Percentiles rank a stretch among this genome's conserved stretches.
These are phyloP conservation scores for Ophiostoma quercus DNA, from an alignment of 2,329 filamentous ascomycete genomes.

Conservation along the genomic window DNA sequence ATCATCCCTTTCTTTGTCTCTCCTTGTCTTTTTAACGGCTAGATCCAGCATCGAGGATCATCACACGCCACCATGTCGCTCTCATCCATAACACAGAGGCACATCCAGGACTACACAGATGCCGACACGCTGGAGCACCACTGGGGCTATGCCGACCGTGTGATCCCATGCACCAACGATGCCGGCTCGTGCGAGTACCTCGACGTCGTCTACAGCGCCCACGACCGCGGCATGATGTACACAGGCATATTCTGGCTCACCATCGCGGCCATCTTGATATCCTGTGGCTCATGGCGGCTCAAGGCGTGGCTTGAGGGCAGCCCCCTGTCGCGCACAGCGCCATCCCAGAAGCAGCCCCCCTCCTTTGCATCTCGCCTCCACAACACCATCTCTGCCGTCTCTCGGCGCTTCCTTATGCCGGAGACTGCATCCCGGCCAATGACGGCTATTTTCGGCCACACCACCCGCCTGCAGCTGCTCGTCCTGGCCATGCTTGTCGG, in stretches of 20 bases:
- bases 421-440: constrained; percentile 45
- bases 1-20: background rate
- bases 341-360: background rate
- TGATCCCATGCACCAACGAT: constrained; percentile 44
- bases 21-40: background rate
- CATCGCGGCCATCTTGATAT: constrained; percentile 40
- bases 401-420: constrained; percentile 53
- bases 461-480: constrained; percentile 62
- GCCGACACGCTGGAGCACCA: constrained; percentile 27
- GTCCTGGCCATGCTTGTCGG: constrained; percentile 52
- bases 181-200: constrained; percentile 47
- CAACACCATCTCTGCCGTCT: constrained; percentile 20
- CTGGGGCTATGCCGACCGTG: constrained; percentile 46
- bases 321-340: background rate
- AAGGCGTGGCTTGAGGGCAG: constrained; percentile 8
- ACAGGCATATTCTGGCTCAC: constrained; percentile 47
- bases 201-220: constrained; percentile 46
- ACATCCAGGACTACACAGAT: constrained; percentile 20
- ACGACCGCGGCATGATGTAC: constrained; percentile 49
- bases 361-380: background rate
- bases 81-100: constrained; percentile 24
- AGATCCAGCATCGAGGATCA: background rate
- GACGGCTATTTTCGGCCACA: constrained; percentile 55
- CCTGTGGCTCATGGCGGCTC: constrained; percentile 39
- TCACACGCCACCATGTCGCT: constrained; percentile 20